Evolutionary conservation across 257 asterid genomes (phyloP), one percentile per base, ranked within the genome.

Genomic region (Oldenlandia corymbosa): DNA sequence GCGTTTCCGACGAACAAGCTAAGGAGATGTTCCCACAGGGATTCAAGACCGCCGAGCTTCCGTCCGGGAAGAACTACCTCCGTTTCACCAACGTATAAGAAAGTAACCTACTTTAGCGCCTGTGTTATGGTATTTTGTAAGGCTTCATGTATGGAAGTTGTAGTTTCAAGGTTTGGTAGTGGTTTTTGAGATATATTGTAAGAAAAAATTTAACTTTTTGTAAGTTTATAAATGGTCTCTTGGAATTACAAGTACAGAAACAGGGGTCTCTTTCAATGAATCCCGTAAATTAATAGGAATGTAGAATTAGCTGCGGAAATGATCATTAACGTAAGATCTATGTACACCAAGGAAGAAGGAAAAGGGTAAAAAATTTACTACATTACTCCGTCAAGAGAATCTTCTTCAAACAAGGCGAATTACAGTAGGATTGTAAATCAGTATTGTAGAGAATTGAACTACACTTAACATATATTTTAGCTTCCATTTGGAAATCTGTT

Each of bases 11-110:
- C 18, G 80, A 83, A 0, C 77, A 88, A 68, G 93, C 98, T 9
- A 79, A 82, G 17, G 13, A 73, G 26, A 71, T 86, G 88, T 88
- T 91, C 58, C 85, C 92, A 0, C 86, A 82, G 73, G 96, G 95
- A 0, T 86, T 34, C 71, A 67, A 73, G 12, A 70, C 81, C 18
- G 71, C 73, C 2, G 58, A 80, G 9, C 95, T 88, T 12, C 96
- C 95, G 1, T 89, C 97, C 14, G 80, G 76, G 1, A 87, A 88
- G 77, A 75, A 50, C 24, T 92, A 92, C 71, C 72, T 88, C 26
- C 90, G 97, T 4, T 87, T 88, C 79, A 79, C 86, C 5, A 65
- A 62, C 67, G 80, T 79, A 10, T 74, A n/a, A 68, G 9, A 5
- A 4, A n/a, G n/a, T n/a, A n/a, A n/a, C n/a, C n/a, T n/a, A n/a